Conservation (phyloP, 1,284 basidiomycete species). For the Phlebopus sp. region DNA sequence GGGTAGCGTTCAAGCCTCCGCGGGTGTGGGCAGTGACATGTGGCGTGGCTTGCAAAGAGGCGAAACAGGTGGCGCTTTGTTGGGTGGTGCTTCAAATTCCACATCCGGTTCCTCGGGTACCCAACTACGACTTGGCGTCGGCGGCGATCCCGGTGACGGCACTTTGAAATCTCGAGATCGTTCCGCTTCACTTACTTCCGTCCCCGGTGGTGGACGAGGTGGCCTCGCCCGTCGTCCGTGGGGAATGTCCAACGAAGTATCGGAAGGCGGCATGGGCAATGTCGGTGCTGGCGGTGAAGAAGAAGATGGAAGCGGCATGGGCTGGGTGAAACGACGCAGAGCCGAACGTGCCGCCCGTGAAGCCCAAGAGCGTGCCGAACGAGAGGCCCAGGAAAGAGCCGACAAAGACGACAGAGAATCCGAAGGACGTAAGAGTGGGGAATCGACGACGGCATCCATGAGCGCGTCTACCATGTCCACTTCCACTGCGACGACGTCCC, state of each 20-base stretch:
- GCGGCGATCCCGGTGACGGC: background rate
- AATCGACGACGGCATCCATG: slow-evolving; percentile 25
- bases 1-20: slow-evolving; percentile 56
- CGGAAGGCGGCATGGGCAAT: slow-evolving; percentile 26
- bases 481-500: slow-evolving; percentile 18
- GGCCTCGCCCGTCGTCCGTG: slow-evolving; percentile 10
- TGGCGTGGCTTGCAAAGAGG: slow-evolving; percentile 31
- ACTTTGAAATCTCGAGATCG: background rate
- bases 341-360: slow-evolving; percentile 32
- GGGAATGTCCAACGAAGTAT: slow-evolving; percentile 18
- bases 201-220: slow-evolving; percentile 12
- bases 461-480: slow-evolving; percentile 25
- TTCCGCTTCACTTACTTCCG: background rate
- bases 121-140: background rate
- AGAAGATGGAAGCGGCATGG: slow-evolving; percentile 74
- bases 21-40: slow-evolving; percentile 27
- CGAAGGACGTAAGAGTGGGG: slow-evolving; percentile 22
- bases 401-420: slow-evolving; percentile 18
- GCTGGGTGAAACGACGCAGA: slow-evolving; percentile 60
- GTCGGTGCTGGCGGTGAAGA: slow-evolving; percentile 33
- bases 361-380: slow-evolving; percentile 8
- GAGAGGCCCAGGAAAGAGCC: slow-evolving; percentile 4
- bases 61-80: slow-evolving; percentile 25
- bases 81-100: slow-evolving; percentile 13
- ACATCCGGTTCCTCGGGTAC: background rate